Evolutionary conservation across 2,329 filamentous ascomycete genomes (phyloP).

Genomic region (Pseudogymnoascus sp.): DNA sequence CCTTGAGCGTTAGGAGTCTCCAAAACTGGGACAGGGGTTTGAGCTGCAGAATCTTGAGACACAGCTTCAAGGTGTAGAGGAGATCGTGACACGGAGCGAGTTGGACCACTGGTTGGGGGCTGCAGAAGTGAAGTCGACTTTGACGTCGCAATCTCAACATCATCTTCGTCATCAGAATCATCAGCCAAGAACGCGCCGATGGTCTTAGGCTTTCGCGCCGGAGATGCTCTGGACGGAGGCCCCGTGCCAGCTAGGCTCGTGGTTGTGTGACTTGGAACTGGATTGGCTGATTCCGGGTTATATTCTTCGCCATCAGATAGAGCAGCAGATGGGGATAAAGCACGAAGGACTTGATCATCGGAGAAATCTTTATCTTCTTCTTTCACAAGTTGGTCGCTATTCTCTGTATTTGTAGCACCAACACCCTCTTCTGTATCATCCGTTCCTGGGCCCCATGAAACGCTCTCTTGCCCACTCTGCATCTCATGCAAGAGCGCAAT

Average conservation of each 20-base stretch:
- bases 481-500: slow-evolving; percentile 32
- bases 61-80: slow-evolving; percentile 6
- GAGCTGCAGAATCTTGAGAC: slow-evolving; percentile 1
- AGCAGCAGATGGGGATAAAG: slow-evolving; percentile 29
- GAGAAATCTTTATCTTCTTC: slow-evolving; percentile 27
- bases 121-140: slow-evolving; percentile 21
- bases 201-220: slow-evolving; percentile 20
- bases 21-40: slow-evolving; percentile 11
- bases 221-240: slow-evolving; percentile 28
- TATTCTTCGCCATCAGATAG: slow-evolving; percentile 28
- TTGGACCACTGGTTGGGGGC: slow-evolving; percentile 21
- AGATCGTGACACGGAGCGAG: slow-evolving; percentile 17
- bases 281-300: slow-evolving; percentile 21
- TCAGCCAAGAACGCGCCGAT: slow-evolving; percentile 31
- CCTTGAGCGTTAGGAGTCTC: slow-evolving; percentile 11
- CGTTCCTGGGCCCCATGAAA: slow-evolving; percentile 23
- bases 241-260: slow-evolving; percentile 25
- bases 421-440: slow-evolving; percentile 24
- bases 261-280: slow-evolving; percentile 24
- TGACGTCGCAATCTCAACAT: slow-evolving; percentile 17
- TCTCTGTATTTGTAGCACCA: slow-evolving; percentile 30
- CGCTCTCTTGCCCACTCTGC: slow-evolving; percentile 29
- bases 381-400: slow-evolving; percentile 29
- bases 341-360: slow-evolving; percentile 32
- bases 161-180: slow-evolving; percentile 31